These are phyloP conservation scores for Skeletonema menzelii DNA, from an alignment of 108 stramenopile genomes.

Conservation along the genomic window DNA sequence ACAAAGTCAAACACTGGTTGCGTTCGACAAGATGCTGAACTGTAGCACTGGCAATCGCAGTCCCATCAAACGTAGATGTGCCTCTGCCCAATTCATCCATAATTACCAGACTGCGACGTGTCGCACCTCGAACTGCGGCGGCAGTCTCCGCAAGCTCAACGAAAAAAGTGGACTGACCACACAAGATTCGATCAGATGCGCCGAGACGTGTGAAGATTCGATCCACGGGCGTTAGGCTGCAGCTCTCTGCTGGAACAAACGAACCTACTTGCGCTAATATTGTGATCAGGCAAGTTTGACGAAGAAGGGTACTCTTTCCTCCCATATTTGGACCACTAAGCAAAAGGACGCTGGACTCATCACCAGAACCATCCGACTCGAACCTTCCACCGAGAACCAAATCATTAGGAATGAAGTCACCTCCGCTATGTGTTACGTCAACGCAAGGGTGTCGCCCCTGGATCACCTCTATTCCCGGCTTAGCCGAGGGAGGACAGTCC, in stretches of 20 bases:
- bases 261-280: conserved; percentile 98
- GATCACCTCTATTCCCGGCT: conserved; percentile 70
- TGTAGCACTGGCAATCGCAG: conserved; percentile 98
- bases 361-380: conserved; percentile 10
- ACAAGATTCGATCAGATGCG: conserved; percentile 97
- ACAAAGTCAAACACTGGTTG: conserved; percentile 88
- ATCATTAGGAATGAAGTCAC: conserved; percentile 96
- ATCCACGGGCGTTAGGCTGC: conserved; percentile 93
- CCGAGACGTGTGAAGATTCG: conserved; percentile 99
- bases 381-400: conserved; percentile 63
- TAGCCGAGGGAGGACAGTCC: conserved; percentile 55
- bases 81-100: conserved; percentile 98
- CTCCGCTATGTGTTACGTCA: conserved; percentile 68
- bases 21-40: conserved; percentile 92
- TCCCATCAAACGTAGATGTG: conserved; percentile 99
- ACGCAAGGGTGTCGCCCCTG: conserved; percentile 97
- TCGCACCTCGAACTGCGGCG: conserved; percentile 94
- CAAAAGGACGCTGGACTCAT: conserved; percentile 72
- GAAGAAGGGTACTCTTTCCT: conserved; percentile 95
- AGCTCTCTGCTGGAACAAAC: conserved; percentile 95
- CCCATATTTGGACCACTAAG: conserved; percentile 98
- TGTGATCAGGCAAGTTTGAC: conserved; percentile 96
- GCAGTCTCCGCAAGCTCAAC: conserved; percentile 99
- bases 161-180: conserved; percentile 99
- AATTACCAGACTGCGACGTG: conserved; percentile 92